A percentile compares a stretch with the other conserved stretches of the same genome.
Evolutionary conservation across 805 yeast genomes (phyloP).

Genomic region (Starmerella vitae): DNA sequence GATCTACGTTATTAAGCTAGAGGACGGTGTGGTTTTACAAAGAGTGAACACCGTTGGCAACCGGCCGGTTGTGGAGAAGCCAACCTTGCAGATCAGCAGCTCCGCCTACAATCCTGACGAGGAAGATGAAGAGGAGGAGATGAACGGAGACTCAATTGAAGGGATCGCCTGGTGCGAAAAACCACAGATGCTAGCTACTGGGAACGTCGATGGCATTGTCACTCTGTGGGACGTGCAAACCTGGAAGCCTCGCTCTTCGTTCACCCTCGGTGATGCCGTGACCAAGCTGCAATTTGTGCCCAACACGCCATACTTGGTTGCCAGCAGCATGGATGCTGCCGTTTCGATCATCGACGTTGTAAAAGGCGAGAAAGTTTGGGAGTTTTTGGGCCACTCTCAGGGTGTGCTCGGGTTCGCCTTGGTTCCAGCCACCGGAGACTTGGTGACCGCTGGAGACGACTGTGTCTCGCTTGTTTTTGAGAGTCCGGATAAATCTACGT

Average conservation of each 20-base stretch:
- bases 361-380: slow-evolving; percentile 63
- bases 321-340: slow-evolving; percentile 71
- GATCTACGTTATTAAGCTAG: slow-evolving; percentile 61
- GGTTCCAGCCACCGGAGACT: slow-evolving; percentile 48
- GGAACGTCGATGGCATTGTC: slow-evolving; percentile 81
- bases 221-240: slow-evolving; percentile 66
- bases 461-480: slow-evolving; percentile 71
- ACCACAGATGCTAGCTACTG: slow-evolving; percentile 61
- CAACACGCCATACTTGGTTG: slow-evolving; percentile 38
- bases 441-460: slow-evolving; percentile 93
- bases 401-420: slow-evolving; percentile 79
- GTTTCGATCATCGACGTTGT: slow-evolving; percentile 81
- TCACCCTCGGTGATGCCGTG: slow-evolving; percentile 65
- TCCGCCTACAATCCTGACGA: slow-evolving; percentile 29
- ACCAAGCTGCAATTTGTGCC: slow-evolving; percentile 60
- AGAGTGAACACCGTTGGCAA: slow-evolving; percentile 33
- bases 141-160: slow-evolving; percentile 53
- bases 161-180: slow-evolving; percentile 67
- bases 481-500: not conserved
- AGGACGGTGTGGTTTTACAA: slow-evolving; percentile 57
- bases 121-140: slow-evolving; percentile 27
- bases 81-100: not conserved
- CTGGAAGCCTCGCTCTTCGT: slow-evolving; percentile 70
- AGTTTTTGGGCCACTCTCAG: slow-evolving; percentile 84
- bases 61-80: not conserved